Evolutionary conservation across 345 rosid species (phyloP).

Genomic region (Toxicodendron radicans): DNA sequence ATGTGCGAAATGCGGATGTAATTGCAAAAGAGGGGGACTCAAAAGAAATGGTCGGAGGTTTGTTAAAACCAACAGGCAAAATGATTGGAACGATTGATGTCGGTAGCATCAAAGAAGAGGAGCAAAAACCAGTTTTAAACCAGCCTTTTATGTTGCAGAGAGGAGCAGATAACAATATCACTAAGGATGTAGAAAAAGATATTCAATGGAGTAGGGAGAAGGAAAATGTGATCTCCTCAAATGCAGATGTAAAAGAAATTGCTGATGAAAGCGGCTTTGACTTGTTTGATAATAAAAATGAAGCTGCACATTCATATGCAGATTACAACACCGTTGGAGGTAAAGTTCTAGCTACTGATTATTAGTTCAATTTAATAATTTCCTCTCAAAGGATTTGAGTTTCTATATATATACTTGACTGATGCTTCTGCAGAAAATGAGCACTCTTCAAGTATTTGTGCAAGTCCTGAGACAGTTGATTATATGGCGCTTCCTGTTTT

Average conservation of each 20-base stretch:
- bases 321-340: constrained; percentile 17
- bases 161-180: background rate
- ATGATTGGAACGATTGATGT: constrained; percentile 6
- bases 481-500: constrained; percentile 22
- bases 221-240: constrained; percentile 10
- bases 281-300: constrained; percentile 14
- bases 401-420: background rate
- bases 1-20: background rate
- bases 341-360: constrained; percentile 7
- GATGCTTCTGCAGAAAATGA: constrained; percentile 21
- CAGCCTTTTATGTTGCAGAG: background rate
- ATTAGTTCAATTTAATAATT: background rate
- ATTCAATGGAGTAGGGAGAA: constrained; percentile 1
- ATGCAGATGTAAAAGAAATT: constrained; percentile 29
- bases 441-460: constrained; percentile 14
- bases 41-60: background rate
- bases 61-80: background rate
- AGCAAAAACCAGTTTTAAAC: background rate
- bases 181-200: constrained; percentile 3
- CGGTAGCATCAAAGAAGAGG: constrained; percentile 8
- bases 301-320: constrained; percentile 11
- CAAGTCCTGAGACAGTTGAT: background rate
- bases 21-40: background rate
- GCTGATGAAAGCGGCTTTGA: constrained; percentile 22
- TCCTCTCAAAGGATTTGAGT: background rate